Conservation (phyloP, 129 eudicot species). For the Ambrosia artemisiifolia region DNA sequence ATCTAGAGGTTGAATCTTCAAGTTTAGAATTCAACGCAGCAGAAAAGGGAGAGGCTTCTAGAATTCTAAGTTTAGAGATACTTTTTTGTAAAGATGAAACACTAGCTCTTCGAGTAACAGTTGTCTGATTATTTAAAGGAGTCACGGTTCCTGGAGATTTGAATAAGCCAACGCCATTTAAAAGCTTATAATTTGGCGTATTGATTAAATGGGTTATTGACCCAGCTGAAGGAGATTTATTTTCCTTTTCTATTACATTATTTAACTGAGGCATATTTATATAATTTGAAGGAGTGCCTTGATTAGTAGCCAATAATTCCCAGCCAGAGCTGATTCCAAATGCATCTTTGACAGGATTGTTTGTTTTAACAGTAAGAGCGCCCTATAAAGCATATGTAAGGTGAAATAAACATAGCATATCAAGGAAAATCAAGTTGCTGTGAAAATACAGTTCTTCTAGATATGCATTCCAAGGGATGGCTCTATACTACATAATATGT, state of each 20-base stretch:
- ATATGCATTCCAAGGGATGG: background rate
- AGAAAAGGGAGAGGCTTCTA: slow-evolving; percentile 60
- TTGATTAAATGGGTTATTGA: slow-evolving; percentile 31
- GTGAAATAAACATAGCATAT: background rate
- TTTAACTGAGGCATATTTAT: slow-evolving; percentile 11
- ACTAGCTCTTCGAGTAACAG: slow-evolving; percentile 31
- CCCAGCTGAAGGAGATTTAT: slow-evolving; percentile 35
- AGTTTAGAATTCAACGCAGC: slow-evolving; percentile 49
- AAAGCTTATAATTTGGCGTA: slow-evolving; percentile 30
- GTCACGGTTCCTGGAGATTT: slow-evolving; percentile 30
- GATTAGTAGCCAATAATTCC: slow-evolving; percentile 17
- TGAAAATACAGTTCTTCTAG: background rate
- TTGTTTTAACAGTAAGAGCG: slow-evolving; percentile 6
- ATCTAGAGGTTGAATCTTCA: slow-evolving; percentile 36
- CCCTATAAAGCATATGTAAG: slow-evolving; percentile 22
- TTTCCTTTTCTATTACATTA: slow-evolving; percentile 34
- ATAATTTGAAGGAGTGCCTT: slow-evolving; percentile 21
- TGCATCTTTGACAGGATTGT: slow-evolving; percentile 21
- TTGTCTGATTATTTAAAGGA: slow-evolving; percentile 34
- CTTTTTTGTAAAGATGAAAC: slow-evolving; percentile 58
- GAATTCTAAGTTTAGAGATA: slow-evolving; percentile 64
- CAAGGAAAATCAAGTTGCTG: background rate
- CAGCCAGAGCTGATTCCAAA: slow-evolving; percentile 17
- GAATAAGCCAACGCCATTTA: slow-evolving; percentile 24
- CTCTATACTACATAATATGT: background rate